Evolutionary conservation across 2,329 filamentous ascomycete genomes (phyloP), one percentile per base, ranked within the genome.

Genomic region (Xylariaceae sp.): DNA sequence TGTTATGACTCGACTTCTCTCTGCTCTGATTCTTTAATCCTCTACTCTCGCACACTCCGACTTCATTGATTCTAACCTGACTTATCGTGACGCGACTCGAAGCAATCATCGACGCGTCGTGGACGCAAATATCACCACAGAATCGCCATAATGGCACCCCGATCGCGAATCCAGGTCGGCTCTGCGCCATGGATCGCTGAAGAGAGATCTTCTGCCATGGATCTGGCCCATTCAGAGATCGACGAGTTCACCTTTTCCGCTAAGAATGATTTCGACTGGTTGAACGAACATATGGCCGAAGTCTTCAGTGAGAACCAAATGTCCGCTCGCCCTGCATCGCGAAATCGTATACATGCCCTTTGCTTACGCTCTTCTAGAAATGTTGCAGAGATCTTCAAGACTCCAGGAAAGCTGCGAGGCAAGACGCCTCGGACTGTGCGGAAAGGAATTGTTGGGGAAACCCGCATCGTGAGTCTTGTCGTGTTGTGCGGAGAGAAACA

Each of bases 201-300:
- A 55, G 93, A 98, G 73, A 81, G 91, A 57, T 78, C 84, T 35
- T 86, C 91, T 60, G 84, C 88, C 12, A 72, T 82, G 44, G 79
- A 87, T 54, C 83, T 96, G 52, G 79, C 86, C 14, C 77, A 85
- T 37, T 80, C 89, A 45, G 93, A 97, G 66, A 79, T 88, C 44
- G 92, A 97, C 56, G 94, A 98, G 69, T 94, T 97, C 62, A 82
- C 87, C 35, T 97, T 88, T 69, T 89, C 90, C 22, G 91, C 88
- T 51, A 82, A 88, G 47, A 95, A 97, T 68, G 93, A 98, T 66
- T 74, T 97, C 61, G 91, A 97, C 64, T 98, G 93, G 93, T 75
- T 98, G 58, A 97, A 98, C 62, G 93, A 97, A 70, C 93, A 98
- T 67, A 96, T 98, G 92, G 82, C 82, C 40, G 89, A 95, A 53